Conservation (phyloP, 169 alveolate genomes). For the Miamiensis avidus region DNA sequence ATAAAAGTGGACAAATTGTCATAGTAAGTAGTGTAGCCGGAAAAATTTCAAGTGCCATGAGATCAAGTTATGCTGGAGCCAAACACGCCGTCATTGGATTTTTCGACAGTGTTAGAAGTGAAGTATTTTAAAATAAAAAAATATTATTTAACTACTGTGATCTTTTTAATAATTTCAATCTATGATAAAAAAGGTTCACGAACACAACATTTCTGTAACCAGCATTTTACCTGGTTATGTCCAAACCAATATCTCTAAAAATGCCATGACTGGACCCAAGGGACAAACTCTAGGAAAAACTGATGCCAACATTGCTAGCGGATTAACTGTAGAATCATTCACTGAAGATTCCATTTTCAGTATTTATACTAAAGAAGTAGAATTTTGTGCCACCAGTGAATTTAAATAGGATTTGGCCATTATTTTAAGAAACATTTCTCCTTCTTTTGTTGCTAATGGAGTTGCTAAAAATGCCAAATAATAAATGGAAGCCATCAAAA, state of each 20-base stretch:
- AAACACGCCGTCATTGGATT: slow-evolving; percentile 17
- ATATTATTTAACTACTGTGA: too few species aligned
- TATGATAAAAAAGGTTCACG: not conserved
- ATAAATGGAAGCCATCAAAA: slow-evolving; percentile 15
- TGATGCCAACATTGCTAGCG: slow-evolving; percentile 13
- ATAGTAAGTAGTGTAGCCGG: slow-evolving; percentile 21
- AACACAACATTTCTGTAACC: not conserved
- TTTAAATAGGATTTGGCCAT: slow-evolving; percentile 4
- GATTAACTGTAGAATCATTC: slow-evolving; percentile 1
- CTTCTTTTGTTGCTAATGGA: slow-evolving; percentile 1
- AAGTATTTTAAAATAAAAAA: not conserved
- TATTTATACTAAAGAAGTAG: slow-evolving; percentile 6
- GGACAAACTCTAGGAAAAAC: slow-evolving; percentile 22
- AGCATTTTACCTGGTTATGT: slow-evolving; percentile 17
- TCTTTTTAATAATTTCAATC: too few species aligned
- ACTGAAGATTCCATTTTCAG: not conserved
- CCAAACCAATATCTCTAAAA: slow-evolving; percentile 11
- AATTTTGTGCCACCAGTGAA: not conserved
- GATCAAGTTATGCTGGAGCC: slow-evolving; percentile 15
- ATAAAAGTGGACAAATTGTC: slow-evolving; percentile 21
- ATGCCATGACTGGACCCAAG: slow-evolving; percentile 5
- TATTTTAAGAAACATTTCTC: not conserved
- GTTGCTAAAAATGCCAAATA: slow-evolving; percentile 6
- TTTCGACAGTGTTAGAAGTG: slow-evolving; percentile 14
- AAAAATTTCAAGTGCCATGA: not conserved